These are phyloP conservation scores for Colletotrichum acutatum DNA, from an alignment of 2,329 filamentous ascomycete genomes.

Conservation along the genomic window DNA sequence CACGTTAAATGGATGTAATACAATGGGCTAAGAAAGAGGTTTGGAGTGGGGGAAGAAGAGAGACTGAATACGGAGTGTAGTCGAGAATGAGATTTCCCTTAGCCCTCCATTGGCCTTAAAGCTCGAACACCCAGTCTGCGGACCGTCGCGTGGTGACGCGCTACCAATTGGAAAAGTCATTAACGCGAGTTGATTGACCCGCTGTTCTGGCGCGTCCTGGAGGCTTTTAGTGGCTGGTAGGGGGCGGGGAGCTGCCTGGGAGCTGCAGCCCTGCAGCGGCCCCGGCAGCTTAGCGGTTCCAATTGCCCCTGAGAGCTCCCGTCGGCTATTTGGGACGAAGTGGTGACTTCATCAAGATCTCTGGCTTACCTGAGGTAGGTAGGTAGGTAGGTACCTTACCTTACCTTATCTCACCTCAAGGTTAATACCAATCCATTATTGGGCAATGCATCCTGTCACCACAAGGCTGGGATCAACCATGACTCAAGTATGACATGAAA, in stretches of 20 bases:
- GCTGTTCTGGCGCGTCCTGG: slow-evolving; percentile 24
- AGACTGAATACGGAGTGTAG: slow-evolving; percentile 8
- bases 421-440: not conserved
- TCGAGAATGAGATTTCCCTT: slow-evolving; percentile 20
- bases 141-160: slow-evolving; percentile 32
- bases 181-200: slow-evolving; percentile 21
- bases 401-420: not conserved
- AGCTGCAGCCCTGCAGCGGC: slow-evolving; percentile 30
- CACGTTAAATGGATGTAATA: not conserved
- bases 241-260: slow-evolving; percentile 8
- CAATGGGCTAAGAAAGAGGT: not conserved
- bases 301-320: slow-evolving; percentile 10
- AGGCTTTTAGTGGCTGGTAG: slow-evolving; percentile 18
- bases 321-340: not conserved
- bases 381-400: too few relatives aligned
- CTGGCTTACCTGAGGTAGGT: not conserved
- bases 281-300: slow-evolving; percentile 5
- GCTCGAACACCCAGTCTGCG: slow-evolving; percentile 22
- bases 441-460: slow-evolving; percentile 9
- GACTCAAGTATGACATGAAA: not conserved
- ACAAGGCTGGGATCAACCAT: not conserved
- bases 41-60: not conserved
- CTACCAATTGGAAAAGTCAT: slow-evolving; percentile 10
- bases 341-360: slow-evolving; percentile 18
- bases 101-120: not conserved